These are phyloP conservation scores for Leccinum pachyderme DNA, from an alignment of 1,284 basidiomycete species.

Conservation along the genomic window DNA sequence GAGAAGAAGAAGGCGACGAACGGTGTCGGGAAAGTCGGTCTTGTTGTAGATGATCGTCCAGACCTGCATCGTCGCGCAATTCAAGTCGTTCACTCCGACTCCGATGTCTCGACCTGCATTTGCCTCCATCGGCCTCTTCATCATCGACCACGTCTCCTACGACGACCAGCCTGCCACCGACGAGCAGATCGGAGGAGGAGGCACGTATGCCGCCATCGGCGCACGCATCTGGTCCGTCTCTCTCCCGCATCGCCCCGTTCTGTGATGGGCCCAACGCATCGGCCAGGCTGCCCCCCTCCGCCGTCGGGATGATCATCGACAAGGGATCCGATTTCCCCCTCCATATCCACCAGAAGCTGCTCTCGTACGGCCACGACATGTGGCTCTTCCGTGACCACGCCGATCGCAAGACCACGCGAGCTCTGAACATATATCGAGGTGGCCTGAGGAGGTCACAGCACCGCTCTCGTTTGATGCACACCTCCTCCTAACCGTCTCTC, in stretches of 20 bases:
- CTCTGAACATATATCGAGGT: conserved; percentile 77
- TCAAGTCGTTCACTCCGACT: conserved; percentile 15
- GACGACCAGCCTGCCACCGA: background rate
- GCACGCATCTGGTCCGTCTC: conserved; percentile 73
- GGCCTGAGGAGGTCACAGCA: conserved; percentile 60
- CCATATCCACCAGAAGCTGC: conserved; percentile 54
- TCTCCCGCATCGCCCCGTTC: too few relatives aligned
- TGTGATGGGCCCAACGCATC: conserved; percentile 1
- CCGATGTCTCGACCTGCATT: conserved; percentile 36
- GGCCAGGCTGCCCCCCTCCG: conserved; percentile 59
- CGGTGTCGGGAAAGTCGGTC: conserved; percentile 50
- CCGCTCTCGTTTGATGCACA: conserved; percentile 5
- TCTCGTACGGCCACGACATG: conserved; percentile 72
- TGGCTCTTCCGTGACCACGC: conserved; percentile 73
- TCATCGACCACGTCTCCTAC: conserved; percentile 79
- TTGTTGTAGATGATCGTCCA: conserved; percentile 55
- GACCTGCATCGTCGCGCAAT: conserved; percentile 48
- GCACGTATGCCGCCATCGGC: conserved; percentile 76
- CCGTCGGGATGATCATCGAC: conserved; percentile 84
- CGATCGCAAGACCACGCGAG: conserved; percentile 62
- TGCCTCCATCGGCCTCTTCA: conserved; percentile 83
- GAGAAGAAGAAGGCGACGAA: conserved; percentile 30
- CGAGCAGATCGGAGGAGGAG: conserved; percentile 84
- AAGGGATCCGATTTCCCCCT: conserved; percentile 76
- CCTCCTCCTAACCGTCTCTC: conserved; percentile 15